A percentile compares a stretch with the other conserved stretches of the same genome.
Conservation (phyloP, 192 early-diverging fungal species). For the Mortierella hygrophila region DNA sequence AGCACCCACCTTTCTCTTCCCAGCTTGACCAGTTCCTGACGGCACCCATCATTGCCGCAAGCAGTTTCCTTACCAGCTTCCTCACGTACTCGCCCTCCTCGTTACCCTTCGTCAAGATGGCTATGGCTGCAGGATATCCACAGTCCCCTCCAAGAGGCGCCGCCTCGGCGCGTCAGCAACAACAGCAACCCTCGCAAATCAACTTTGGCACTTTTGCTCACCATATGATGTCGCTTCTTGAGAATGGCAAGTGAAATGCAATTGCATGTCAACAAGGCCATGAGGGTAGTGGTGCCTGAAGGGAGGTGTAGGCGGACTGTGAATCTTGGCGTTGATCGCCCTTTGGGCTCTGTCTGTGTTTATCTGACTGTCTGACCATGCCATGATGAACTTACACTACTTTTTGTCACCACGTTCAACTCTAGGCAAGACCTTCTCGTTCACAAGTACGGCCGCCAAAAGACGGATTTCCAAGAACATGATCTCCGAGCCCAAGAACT, state of each 20-base stretch:
- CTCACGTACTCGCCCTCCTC: neutral
- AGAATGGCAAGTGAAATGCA: slow-evolving; percentile 49
- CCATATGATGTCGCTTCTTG: slow-evolving; percentile 52
- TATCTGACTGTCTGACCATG: no score
- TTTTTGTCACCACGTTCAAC: no score
- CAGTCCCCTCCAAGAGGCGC: slow-evolving; percentile 26
- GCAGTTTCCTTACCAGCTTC: neutral
- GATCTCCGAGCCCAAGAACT: slow-evolving; percentile 57
- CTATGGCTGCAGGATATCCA: slow-evolving; percentile 52
- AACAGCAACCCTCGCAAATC: slow-evolving; percentile 50
- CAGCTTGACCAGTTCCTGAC: neutral
- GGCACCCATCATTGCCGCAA: neutral
- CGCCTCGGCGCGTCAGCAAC: slow-evolving; percentile 27
- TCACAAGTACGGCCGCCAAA: slow-evolving; percentile 40
- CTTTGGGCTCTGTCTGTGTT: neutral
- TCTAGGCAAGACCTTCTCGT: slow-evolving; percentile 49
- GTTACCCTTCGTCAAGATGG: slow-evolving; percentile 21
- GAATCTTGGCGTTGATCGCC: neutral
- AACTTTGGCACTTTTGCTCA: slow-evolving; percentile 54
- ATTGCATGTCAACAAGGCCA: neutral
- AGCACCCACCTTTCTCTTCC: neutral
- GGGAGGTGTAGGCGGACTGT: neutral
- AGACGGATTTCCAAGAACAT: slow-evolving; percentile 54
- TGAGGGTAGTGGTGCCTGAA: neutral
- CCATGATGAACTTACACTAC: neutral